Percentiles rank a stretch among this genome's conserved stretches.
Conservation (phyloP, 176 grass and related monocot species). For the Saccharum officinarum region DNA sequence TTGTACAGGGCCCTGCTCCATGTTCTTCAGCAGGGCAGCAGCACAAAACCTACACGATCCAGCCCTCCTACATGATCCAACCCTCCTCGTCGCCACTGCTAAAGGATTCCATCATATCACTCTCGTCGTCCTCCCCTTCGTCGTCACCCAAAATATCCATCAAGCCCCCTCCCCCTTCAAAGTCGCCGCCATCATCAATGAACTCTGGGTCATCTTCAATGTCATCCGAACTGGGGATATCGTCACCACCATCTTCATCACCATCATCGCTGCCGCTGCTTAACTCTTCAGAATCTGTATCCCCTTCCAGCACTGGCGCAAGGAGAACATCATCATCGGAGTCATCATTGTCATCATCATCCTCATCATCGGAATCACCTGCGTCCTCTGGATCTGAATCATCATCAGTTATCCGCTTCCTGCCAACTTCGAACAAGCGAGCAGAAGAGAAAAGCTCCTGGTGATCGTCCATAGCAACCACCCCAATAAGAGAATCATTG, state of each 20-base stretch:
- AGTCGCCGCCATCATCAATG: constrained; percentile 51
- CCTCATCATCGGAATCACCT: constrained; percentile 68
- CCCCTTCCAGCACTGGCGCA: constrained; percentile 35
- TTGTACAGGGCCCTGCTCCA: not conserved
- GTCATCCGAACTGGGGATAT: constrained; percentile 61
- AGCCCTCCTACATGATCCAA: constrained; percentile 41
- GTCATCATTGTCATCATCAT: constrained; percentile 75
- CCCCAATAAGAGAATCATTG: constrained; percentile 77
- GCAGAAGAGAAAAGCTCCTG: constrained; percentile 86
- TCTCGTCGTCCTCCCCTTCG: constrained; percentile 53
- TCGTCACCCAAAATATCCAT: constrained; percentile 65
- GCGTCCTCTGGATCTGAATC: constrained; percentile 95
- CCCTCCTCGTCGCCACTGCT: constrained; percentile 68
- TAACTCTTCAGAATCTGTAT: constrained; percentile 69
- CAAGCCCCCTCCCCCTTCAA: constrained; percentile 55
- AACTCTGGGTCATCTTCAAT: constrained; percentile 66
- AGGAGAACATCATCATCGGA: constrained; percentile 59
- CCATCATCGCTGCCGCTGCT: constrained; percentile 62
- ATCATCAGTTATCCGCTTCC: constrained; percentile 82
- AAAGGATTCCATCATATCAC: constrained; percentile 53
- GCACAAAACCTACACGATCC: not conserved
- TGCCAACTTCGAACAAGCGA: constrained; percentile 87
- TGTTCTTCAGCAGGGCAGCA: not conserved
- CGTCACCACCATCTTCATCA: constrained; percentile 40
- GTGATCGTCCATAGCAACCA: constrained; percentile 90